A percentile compares a stretch with the other conserved stretches of the same genome.
Evolutionary conservation across 306 rosid genomes (phyloP).

Genomic region (Sophora flavescens): DNA sequence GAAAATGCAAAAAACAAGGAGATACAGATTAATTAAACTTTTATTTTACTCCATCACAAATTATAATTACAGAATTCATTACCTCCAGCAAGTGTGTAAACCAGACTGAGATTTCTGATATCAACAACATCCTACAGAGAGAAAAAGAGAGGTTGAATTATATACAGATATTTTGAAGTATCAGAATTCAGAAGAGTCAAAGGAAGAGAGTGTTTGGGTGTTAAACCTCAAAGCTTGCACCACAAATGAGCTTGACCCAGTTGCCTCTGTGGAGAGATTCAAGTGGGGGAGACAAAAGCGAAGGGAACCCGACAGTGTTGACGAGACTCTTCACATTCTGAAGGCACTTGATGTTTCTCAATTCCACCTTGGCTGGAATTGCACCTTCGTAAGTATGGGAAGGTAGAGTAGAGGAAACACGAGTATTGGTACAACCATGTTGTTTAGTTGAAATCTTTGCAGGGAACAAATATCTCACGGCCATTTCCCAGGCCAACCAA

Average conservation of each 20-base stretch:
- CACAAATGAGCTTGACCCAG: conserved; percentile 63
- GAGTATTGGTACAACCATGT: not conserved
- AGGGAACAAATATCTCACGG: conserved; percentile 52
- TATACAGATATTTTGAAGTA: not conserved
- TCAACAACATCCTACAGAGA: conserved; percentile 77
- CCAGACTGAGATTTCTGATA: conserved; percentile 86
- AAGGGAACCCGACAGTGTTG: conserved; percentile 40
- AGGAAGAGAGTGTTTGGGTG: not conserved
- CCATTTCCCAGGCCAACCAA: conserved; percentile 40
- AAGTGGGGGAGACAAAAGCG: conserved; percentile 60
- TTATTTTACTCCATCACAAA: not conserved
- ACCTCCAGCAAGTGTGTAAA: conserved; percentile 98
- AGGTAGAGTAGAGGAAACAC: conserved; percentile 5
- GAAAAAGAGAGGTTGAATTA: not conserved
- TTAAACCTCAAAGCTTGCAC: conserved; percentile 82
- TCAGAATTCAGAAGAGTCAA: not conserved
- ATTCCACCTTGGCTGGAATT: conserved; percentile 38
- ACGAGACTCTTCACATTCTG: conserved; percentile 39
- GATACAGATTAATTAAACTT: no score
- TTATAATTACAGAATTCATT: not conserved
- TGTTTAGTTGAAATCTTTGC: conserved; percentile 28
- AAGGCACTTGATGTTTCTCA: conserved; percentile 26
- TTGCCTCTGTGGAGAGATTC: conserved; percentile 54
- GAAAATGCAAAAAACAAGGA: no score
- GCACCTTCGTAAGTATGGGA: not conserved